Evolutionary conservation across 2,329 filamentous ascomycete species (phyloP).

Genomic region (Triangularia verruculosa): DNA sequence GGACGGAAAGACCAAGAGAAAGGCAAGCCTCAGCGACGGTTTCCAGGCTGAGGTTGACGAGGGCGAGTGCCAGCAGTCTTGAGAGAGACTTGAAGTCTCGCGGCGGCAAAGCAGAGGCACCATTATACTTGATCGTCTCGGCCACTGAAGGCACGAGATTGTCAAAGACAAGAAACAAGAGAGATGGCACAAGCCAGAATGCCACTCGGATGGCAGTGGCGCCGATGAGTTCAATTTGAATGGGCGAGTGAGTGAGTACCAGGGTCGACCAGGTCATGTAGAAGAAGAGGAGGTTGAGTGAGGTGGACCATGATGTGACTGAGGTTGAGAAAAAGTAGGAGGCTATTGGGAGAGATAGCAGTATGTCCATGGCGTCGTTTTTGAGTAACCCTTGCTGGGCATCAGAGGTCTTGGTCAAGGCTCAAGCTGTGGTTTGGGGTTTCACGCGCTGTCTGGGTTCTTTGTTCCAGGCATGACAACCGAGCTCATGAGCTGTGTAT

Average conservation of each 20-base stretch:
- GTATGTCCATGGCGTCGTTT: slow-evolving; percentile 54
- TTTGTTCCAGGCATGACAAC: background rate
- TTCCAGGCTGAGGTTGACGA: slow-evolving; percentile 46
- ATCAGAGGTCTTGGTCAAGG: background rate
- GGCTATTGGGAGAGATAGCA: slow-evolving; percentile 70
- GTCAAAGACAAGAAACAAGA: slow-evolving; percentile 72
- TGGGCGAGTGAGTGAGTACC: slow-evolving; percentile 70
- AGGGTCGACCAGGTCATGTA: slow-evolving; percentile 88
- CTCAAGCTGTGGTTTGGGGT: too few species aligned
- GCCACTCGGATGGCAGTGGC: slow-evolving; percentile 64
- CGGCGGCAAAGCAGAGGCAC: slow-evolving; percentile 47
- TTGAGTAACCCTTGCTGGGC: background rate
- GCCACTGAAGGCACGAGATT: slow-evolving; percentile 65
- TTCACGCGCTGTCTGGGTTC: background rate
- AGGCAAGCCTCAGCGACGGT: slow-evolving; percentile 44
- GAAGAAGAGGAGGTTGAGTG: slow-evolving; percentile 82
- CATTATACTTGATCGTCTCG: slow-evolving; percentile 66
- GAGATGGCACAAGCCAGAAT: slow-evolving; percentile 71
- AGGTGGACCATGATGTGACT: slow-evolving; percentile 69
- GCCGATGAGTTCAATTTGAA: slow-evolving; percentile 72
- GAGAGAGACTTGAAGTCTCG: slow-evolving; percentile 38
- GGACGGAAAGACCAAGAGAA: slow-evolving; percentile 36
- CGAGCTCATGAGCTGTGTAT: background rate
- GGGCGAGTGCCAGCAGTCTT: slow-evolving; percentile 38
- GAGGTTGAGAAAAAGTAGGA: slow-evolving; percentile 63